These are phyloP conservation scores for Schizochytrium sp. DNA, from an alignment of 108 stramenopile genomes.

Conservation along the genomic window DNA sequence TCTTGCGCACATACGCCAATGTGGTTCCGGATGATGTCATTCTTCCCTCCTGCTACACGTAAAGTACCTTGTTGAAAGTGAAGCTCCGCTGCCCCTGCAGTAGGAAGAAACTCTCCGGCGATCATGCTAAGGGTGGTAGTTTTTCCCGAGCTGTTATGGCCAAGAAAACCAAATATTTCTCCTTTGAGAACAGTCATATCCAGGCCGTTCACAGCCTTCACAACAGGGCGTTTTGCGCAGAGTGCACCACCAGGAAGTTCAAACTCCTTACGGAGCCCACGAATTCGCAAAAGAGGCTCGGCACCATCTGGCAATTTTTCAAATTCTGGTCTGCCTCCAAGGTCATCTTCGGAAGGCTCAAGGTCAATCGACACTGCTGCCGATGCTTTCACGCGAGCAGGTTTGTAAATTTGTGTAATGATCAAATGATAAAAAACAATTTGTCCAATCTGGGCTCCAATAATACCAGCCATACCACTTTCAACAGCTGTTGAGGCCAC, in stretches of 20 bases:
- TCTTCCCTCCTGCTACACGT: not conserved
- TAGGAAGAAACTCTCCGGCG: not conserved
- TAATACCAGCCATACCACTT: constrained; percentile 5
- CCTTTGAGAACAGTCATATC: constrained; percentile 61
- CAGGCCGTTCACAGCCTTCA: constrained; percentile 62
- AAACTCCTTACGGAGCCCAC: constrained; percentile 5
- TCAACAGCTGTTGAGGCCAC: constrained; percentile 39
- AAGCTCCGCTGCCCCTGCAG: constrained; percentile 49
- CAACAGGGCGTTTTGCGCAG: not conserved
- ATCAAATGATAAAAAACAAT: not conserved
- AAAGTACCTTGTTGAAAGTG: constrained; percentile 62
- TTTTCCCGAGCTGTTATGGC: constrained; percentile 86
- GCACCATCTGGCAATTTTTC: not conserved
- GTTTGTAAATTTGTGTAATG: not conserved
- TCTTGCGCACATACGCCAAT: constrained; percentile 77
- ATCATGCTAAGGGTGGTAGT: constrained; percentile 61
- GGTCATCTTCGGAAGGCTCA: constrained; percentile 23
- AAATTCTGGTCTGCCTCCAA: not conserved
- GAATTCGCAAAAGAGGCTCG: not conserved
- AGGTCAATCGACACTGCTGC: not conserved
- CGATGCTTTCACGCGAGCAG: not conserved
- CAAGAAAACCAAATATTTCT: constrained; percentile 67
- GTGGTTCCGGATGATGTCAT: not conserved
- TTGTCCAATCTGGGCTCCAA: not conserved
- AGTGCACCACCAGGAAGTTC: not conserved